Conservation (phyloP, 2,329 filamentous ascomycete species). For the Sphaerostilbella broomeana region DNA sequence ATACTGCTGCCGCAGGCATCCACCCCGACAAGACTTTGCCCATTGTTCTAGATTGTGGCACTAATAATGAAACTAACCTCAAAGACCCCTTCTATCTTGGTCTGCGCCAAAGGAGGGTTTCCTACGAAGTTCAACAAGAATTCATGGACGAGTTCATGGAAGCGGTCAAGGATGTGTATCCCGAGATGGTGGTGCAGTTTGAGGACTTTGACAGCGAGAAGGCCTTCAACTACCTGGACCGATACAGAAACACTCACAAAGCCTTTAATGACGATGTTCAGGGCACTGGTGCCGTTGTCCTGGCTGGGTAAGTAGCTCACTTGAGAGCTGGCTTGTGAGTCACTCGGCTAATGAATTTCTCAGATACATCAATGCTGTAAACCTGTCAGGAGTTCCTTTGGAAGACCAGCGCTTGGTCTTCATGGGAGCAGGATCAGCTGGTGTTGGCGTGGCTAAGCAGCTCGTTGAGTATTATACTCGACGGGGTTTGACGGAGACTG, state of each 20-base stretch:
- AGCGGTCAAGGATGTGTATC: slow-evolving; percentile 69
- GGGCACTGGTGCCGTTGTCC: slow-evolving; percentile 90
- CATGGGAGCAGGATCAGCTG: slow-evolving; percentile 90
- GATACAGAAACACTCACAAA: slow-evolving; percentile 81
- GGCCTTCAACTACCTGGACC: slow-evolving; percentile 87
- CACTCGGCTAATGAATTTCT: slow-evolving; percentile 1
- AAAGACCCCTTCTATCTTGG: slow-evolving; percentile 79
- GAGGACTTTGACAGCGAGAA: slow-evolving; percentile 93
- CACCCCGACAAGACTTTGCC: slow-evolving; percentile 76
- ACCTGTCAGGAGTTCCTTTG: slow-evolving; percentile 75
- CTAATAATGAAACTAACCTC: slow-evolving; percentile 59
- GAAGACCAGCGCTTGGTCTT: slow-evolving; percentile 94
- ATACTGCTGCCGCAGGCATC: slow-evolving; percentile 93
- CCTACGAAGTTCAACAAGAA: slow-evolving; percentile 70
- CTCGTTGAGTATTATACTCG: slow-evolving; percentile 95
- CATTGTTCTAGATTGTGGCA: slow-evolving; percentile 62
- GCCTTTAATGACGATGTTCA: slow-evolving; percentile 99
- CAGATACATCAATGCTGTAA: slow-evolving; percentile 64
- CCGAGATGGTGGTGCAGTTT: slow-evolving; percentile 74
- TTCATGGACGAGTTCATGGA: slow-evolving; percentile 98
- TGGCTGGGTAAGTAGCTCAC: slow-evolving; percentile 58
- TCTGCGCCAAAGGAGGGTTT: slow-evolving; percentile 73
- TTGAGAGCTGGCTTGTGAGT: not conserved
- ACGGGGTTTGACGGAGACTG: slow-evolving; percentile 80
- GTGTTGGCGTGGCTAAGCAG: slow-evolving; percentile 96